Evolutionary conservation across 371 early-diverging fungal genomes (phyloP), one percentile per base, ranked within the genome.

Genomic region (Phascolomyces articulosus): DNA sequence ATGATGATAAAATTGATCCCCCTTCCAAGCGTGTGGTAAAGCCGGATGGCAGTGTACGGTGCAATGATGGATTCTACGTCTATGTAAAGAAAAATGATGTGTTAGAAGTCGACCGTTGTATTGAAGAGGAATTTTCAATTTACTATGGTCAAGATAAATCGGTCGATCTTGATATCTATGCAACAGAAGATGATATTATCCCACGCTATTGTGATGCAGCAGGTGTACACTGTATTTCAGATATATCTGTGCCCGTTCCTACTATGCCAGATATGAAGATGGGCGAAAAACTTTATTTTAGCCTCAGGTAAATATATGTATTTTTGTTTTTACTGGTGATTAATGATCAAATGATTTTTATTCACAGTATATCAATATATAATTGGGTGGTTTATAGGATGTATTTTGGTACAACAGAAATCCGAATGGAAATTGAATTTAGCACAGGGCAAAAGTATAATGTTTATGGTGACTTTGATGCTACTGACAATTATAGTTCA

Each of bases 341-440:
- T n/a, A n/a, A n/a, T n/a, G n/a, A 28, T 1, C 0, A 21, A 44
- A 20, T 26, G 29, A 16, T 18, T 29, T 29, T 10, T n/a, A 10
- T 13, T 8, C 58, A 13, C 20, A 16, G 27, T 55, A 16, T 34
- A 24, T 27, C n/a, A n/a, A n/a, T n/a, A n/a, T n/a, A n/a, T n/a
- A n/a, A n/a, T n/a, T n/a, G n/a, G n/a, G n/a, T n/a, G n/a, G n/a
- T n/a, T n/a, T n/a, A 18, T 54, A 80, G 79, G 68, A 82, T 82
- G 79, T 79, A 75, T 38, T 79, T 82, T 72, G 82, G 82, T 3
- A 53, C 67, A 34, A 82, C 78, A n/a, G 82, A 82, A 58, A 72
- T 82, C 21, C 67, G 74, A 1, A 76, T 77, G 70, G 82, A 82
- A 60, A 79, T 79, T 23, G 82, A 82, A 49, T 82, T 82, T 67